Base-by-base conservation (phyloP, 1,139 yeast genomes). In the Kazachstania sp. region DNA sequence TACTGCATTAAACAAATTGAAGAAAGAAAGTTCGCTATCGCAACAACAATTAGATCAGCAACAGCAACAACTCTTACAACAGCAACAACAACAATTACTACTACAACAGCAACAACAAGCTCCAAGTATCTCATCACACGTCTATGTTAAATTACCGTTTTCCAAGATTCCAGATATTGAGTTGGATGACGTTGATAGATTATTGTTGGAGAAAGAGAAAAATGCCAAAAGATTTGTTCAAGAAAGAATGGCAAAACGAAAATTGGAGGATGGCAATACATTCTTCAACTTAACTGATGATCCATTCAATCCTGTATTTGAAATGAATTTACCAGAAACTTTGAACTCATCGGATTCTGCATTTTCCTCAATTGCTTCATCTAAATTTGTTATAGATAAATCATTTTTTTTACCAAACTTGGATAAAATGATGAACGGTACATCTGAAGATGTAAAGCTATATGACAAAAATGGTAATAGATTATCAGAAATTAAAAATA, bases 91-190 rank as follows among this genome's bases (percentile, higher is more conserved):
- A 35, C 54, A 50, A 37, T 50, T 50, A 31, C 55, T 50, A 28
- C 51, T 41, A 23, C 54, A 44, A 32, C 49, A 46, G 35, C 56
- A 56, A 30, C 56, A 55, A 34, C 60, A 53, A 41, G 54, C 51
- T 28, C 55, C 54, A 30, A 52, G 59, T n/a, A 51, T 55, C 41
- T 55, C 59, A 26, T 70, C 71, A 43, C 95, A 85, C 60, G 90
- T 95, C 9, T 86, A 86, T 68, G 95, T 86, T 58, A 84, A 86
- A 55, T 69, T 87, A 39, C 95, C 96, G 11, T 84, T 94, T 29
- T 84, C 95, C 2, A 86, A 88, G 68, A 85, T 90, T 56, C 97
- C 97, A 12, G 97, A 90, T 66, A 77, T 90, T 77, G 95, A 87
- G 46, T 73, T 90, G 55, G 81, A 85, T 36, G 86, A 95, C 5